These are phyloP conservation scores for Prinsepia uniflora DNA, from an alignment of 306 rosid genomes.

Conservation along the genomic window DNA sequence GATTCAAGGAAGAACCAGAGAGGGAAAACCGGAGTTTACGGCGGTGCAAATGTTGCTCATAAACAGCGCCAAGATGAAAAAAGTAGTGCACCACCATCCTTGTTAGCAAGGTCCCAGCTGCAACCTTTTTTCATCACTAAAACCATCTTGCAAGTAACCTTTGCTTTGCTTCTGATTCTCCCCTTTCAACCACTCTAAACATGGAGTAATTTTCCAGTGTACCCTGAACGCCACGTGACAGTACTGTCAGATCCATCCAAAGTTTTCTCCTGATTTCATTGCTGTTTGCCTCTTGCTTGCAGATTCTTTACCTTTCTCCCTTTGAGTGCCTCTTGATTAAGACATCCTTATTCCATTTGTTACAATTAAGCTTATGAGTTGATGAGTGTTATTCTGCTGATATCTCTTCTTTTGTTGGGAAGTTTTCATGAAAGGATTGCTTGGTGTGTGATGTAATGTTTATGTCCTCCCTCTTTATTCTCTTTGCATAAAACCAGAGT, in stretches of 20 bases:
- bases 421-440: not conserved
- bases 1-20: constrained; percentile 7
- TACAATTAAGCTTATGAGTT: not conserved
- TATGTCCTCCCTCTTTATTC: not conserved
- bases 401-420: not conserved
- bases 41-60: constrained; percentile 17
- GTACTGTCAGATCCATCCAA: too few relatives aligned
- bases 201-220: too few relatives aligned
- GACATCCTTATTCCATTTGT: not conserved
- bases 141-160: constrained; percentile 9
- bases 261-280: not conserved
- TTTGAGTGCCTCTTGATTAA: not conserved
- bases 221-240: too few relatives aligned
- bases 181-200: constrained; percentile 4
- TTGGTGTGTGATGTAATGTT: not conserved
- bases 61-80: not conserved
- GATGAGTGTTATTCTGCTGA: not conserved
- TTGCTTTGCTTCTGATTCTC: constrained; percentile 16
- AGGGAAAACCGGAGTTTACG: constrained; percentile 22
- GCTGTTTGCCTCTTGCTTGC: not conserved
- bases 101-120: not conserved
- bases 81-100: constrained; percentile 1
- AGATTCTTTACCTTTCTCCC: not conserved
- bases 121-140: constrained; percentile 2
- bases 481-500: not conserved